Base-by-base conservation (phyloP, 345 rosid species). In the Acer campestre region DNA sequence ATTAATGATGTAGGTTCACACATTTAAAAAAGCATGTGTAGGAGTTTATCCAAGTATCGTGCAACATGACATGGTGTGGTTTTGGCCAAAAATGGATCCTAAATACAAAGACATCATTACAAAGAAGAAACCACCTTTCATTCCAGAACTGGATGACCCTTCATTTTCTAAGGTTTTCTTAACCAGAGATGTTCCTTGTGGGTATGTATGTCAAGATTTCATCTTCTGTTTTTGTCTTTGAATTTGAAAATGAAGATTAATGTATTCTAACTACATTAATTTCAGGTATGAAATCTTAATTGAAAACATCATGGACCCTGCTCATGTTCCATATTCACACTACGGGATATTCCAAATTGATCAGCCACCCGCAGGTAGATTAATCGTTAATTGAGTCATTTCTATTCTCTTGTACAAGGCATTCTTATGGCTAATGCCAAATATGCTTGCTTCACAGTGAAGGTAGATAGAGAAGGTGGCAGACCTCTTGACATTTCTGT, bases 321-420 rank as follows among this genome's bases (percentile, higher is more conserved):
- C 97, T 81, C 98, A 95, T 82, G 94, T 93, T 79, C 98, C 95
- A 17, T 93, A 91, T 82, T 95, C 98, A 63, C 98, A 93, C 80
- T 87, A 89, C 73, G 92, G 98, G 78, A 46, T 95, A 70, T 85
- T 91, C 94, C 79, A 67, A 81, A 75, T 80, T 49, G 63, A 59
- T 22, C 70, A 48, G 51, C 71, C 68, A 68, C 90, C 88, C 4
- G 84, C 82, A 82, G 87, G 92, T 68, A 72, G 48, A 66, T 18
- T 44, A 38, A n/a, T 38, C 44, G 11, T 42, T 42, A 42, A 42
- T 42, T 7, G 46, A 9, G 10, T 55, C 3, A 48, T 31, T 38
- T 65, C 22, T 18, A 3, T n/a, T 55, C 35, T 67, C 48, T 56
- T 67, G 35, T 59, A 56, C 17, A 20, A 59, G 10, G 2, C 55